phyloP scores from a whole-genome alignment of 2,329 filamentous ascomycete species.

The Paecilomyces sp. region DNA sequence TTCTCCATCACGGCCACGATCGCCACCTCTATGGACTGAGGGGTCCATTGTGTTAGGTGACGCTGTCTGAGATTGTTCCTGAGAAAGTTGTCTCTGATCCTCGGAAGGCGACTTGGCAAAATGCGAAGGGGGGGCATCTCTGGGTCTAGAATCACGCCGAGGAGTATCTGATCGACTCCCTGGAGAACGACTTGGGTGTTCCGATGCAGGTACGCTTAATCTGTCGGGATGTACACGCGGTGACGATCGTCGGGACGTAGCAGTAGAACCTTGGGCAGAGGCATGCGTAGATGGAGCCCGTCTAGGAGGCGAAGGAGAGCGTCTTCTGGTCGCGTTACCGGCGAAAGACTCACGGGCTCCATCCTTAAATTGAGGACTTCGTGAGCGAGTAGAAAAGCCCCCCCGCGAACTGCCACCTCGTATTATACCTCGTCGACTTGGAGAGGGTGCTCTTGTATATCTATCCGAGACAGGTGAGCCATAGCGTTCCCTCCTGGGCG shows the following conservation, averaged over 20 bases:
- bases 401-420: slow-evolving; percentile 27
- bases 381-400: slow-evolving; percentile 40
- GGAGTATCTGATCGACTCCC: slow-evolving; percentile 13
- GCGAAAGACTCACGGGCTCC: slow-evolving; percentile 42
- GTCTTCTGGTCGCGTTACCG: slow-evolving; percentile 46
- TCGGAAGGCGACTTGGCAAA: slow-evolving; percentile 4
- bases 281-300: slow-evolving; percentile 38
- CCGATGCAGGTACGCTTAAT: slow-evolving; percentile 25
- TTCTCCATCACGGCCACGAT: not conserved
- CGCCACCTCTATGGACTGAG: not conserved
- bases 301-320: slow-evolving; percentile 46
- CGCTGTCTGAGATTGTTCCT: slow-evolving; percentile 7
- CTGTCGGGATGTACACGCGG: slow-evolving; percentile 52
- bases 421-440: slow-evolving; percentile 28
- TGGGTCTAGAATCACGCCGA: slow-evolving; percentile 14
- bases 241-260: slow-evolving; percentile 56
- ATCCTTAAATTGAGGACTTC: slow-evolving; percentile 47
- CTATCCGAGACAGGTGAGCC: slow-evolving; percentile 19
- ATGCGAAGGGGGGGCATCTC: slow-evolving; percentile 6
- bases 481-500: slow-evolving; percentile 26
- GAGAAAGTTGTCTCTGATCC: slow-evolving; percentile 6
- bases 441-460: slow-evolving; percentile 35
- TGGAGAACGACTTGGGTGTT: slow-evolving; percentile 23
- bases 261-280: slow-evolving; percentile 47
- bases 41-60: slow-evolving; percentile 13